These are phyloP conservation scores for Cryptococcus wingfieldii DNA, from an alignment of 1,284 basidiomycete species.

Conservation along the genomic window DNA sequence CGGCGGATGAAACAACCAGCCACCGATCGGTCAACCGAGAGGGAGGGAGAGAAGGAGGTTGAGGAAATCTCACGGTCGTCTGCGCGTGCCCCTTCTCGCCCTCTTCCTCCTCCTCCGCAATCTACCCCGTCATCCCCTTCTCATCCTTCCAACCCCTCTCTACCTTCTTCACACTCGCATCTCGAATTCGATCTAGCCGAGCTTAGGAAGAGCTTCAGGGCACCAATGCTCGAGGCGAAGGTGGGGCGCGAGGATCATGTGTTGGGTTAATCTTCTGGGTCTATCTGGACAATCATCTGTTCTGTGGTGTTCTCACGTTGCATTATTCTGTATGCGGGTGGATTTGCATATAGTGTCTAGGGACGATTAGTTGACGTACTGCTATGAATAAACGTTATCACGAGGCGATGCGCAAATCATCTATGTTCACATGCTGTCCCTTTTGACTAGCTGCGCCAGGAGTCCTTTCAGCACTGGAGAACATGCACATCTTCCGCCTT, in stretches of 20 bases:
- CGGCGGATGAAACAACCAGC: conserved; percentile 28
- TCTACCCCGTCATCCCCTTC: not conserved
- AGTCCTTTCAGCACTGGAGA: too few relatives aligned
- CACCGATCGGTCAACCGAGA: not conserved
- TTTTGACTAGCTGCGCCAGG: too few relatives aligned
- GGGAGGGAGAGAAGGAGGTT: not conserved
- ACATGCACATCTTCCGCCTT: too few relatives aligned
- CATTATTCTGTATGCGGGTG: too few relatives aligned
- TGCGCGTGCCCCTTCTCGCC: not conserved
- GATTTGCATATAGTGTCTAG: too few relatives aligned
- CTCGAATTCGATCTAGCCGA: conserved; percentile 9
- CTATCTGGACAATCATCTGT: not conserved
- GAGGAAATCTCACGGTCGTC: not conserved
- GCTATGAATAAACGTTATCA: too few relatives aligned
- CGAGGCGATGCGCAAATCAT: too few relatives aligned
- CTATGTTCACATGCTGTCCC: too few relatives aligned
- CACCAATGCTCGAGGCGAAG: not conserved
- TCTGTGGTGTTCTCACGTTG: not conserved
- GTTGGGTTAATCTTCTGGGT: not conserved
- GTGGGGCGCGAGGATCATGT: not conserved
- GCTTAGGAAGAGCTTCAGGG: conserved; percentile 4
- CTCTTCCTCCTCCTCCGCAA: not conserved
- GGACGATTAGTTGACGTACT: too few relatives aligned
- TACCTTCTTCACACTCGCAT: not conserved
- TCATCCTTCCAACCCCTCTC: not conserved